Conservation (phyloP, 345 rosid species). For the Passiflora organensis region DNA sequence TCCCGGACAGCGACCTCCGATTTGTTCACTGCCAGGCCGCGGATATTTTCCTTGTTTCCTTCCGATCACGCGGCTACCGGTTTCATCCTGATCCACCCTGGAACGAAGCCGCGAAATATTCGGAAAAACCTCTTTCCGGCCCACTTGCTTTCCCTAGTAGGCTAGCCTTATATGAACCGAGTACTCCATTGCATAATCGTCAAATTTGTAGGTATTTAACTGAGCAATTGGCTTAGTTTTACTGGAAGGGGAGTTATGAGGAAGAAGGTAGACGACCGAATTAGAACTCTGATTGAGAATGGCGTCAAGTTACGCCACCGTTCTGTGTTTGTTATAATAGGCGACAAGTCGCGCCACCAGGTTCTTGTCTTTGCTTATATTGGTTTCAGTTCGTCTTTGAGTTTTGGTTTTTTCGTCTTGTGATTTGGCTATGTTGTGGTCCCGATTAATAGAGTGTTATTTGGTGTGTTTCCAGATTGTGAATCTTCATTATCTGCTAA, state of each 20-base stretch:
- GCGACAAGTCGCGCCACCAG: slow-evolving; percentile 99
- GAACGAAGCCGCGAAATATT: background rate
- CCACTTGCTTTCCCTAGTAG: too few species aligned
- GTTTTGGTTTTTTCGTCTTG: too few species aligned
- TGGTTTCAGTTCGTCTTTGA: too few species aligned
- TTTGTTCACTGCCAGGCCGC: background rate
- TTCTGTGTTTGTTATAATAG: slow-evolving; percentile 79
- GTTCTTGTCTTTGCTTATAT: too few species aligned
- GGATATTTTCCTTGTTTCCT: background rate
- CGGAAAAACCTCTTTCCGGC: too few species aligned
- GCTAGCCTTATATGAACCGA: too few species aligned
- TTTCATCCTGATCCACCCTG: background rate
- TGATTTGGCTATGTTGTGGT: too few species aligned
- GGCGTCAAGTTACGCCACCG: slow-evolving; percentile 87
- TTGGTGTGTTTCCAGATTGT: slow-evolving; percentile 51
- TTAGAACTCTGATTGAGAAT: slow-evolving; percentile 83
- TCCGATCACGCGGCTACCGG: background rate
- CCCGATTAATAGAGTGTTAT: too few species aligned
- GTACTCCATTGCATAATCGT: too few species aligned
- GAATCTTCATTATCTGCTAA: slow-evolving; percentile 78
- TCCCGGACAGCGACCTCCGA: too few species aligned
- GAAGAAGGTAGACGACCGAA: slow-evolving; percentile 96
- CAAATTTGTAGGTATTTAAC: too few species aligned
- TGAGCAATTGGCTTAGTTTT: too few species aligned
- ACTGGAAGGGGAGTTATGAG: slow-evolving; percentile 38